Conservation (phyloP, 176 grass and related monocot species). For the Carex kokanica region DNA sequence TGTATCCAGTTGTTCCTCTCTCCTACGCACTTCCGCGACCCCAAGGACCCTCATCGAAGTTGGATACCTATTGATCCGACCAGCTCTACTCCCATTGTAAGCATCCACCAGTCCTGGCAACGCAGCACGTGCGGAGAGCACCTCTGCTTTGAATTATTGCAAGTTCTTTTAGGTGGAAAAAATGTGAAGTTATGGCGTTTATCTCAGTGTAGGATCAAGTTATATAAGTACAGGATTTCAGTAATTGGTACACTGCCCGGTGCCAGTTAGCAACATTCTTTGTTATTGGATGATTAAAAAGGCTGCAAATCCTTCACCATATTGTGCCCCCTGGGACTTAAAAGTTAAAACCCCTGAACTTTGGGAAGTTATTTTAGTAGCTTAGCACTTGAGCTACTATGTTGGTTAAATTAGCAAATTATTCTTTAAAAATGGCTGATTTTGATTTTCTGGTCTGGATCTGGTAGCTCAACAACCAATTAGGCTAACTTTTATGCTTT, state of each 20-base stretch:
- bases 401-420: neutral
- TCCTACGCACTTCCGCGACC: slow-evolving; percentile 70
- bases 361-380: neutral
- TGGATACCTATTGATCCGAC: slow-evolving; percentile 56
- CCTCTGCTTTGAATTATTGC: neutral
- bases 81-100: slow-evolving; percentile 20
- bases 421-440: neutral
- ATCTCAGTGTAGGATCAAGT: neutral
- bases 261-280: neutral
- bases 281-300: no score
- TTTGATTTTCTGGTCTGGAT: neutral
- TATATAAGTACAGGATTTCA: neutral
- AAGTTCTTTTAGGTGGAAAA: neutral
- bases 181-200: neutral
- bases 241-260: neutral
- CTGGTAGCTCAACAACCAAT: neutral
- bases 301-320: no score
- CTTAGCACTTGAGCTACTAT: neutral
- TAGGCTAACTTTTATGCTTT: neutral
- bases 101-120: neutral
- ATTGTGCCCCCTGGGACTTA: no score
- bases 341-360: no score
- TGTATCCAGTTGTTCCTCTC: slow-evolving; percentile 76
- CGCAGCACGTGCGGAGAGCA: neutral
- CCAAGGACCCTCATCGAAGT: slow-evolving; percentile 46